A percentile compares a stretch with the other conserved stretches of the same genome.
Evolutionary conservation across 108 stramenopile species (phyloP).

Genomic region (Seminavis robusta): DNA sequence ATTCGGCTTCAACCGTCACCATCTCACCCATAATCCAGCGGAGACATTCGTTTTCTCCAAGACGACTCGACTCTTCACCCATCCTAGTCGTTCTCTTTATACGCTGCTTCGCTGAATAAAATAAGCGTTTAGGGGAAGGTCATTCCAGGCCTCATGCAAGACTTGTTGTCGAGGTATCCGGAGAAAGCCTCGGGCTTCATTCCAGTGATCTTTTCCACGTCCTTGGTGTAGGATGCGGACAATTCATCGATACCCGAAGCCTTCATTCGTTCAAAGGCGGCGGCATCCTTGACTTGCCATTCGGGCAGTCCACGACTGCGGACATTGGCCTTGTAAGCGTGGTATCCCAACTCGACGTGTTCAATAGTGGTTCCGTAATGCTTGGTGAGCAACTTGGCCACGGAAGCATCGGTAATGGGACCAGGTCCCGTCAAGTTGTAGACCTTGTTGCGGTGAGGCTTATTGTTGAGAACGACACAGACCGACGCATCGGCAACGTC

Average conservation of each 20-base stretch:
- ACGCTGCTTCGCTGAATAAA: too few species aligned
- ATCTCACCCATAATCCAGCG: too few species aligned
- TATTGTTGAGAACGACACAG: constrained; percentile 30
- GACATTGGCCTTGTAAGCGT: constrained; percentile 26
- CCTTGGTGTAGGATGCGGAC: constrained; percentile 11
- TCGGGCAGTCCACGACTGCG: constrained; percentile 25
- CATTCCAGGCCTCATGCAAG: constrained; percentile 22
- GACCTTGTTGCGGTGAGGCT: constrained; percentile 43
- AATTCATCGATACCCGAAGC: constrained; percentile 35
- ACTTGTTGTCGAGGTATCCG: constrained; percentile 24
- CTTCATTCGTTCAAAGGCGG: constrained; percentile 47
- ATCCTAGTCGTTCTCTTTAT: too few species aligned
- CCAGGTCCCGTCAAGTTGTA: constrained; percentile 48
- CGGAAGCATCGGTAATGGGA: constrained; percentile 37
- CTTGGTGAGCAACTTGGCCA: constrained; percentile 27
- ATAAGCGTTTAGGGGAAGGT: constrained; percentile 25
- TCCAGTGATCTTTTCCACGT: constrained; percentile 35
- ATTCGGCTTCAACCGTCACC: too few species aligned
- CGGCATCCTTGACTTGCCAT: constrained; percentile 36
- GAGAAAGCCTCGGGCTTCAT: constrained; percentile 37
- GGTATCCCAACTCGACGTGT: constrained; percentile 31
- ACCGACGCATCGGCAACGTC: constrained; percentile 56
- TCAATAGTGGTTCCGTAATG: constrained; percentile 20
- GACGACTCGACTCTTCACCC: too few species aligned
- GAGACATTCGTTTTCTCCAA: too few species aligned